Base-by-base conservation (phyloP, 2,329 filamentous ascomycete species). In the Colletotrichum plurivorum region DNA sequence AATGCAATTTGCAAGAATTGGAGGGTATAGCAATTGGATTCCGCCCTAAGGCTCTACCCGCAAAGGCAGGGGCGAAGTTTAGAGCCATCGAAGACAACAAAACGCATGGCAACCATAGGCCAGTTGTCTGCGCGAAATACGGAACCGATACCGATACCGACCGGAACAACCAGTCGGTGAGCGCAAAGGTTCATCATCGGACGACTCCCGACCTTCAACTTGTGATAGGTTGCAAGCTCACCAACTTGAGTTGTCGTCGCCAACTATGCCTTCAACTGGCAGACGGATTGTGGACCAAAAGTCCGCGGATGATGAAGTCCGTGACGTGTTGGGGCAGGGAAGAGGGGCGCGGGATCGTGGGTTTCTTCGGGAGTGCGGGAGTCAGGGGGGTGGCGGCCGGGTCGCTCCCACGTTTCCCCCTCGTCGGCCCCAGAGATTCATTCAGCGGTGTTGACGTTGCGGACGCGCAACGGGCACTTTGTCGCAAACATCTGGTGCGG, bases 71-170 rank as follows among this genome's bases (percentile, higher is more conserved):
- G 25, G 25, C 15, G 10, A 54, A 36, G 25, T 36, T 54, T 54
- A n/a, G 25, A 18, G 18, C 18, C 25, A 18, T 48, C 5, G 45
- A 18, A 48, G 18, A 41, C 15, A 27, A 51, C 22, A 25, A 25
- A 25, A 25, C 22, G 22, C 22, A 25, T 4, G 12, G 12, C 36
- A 22, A 22, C 1, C 20, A 27, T 7, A 46, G 20, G 20, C 5
- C 18, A 48, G 12, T 7, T 5, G 18, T 16, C 16, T 13, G 5
- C 36, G 36, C 27, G 56, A 12, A 9, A 13, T 25, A 45, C 54
- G 39, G 55, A n/a, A 3, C 25, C 60, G 60, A 63, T 31, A 41
- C 41, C 51, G 60, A 63, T 41, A 48, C 46, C 62, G 55, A 59
- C 9, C 3, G 13, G 9, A 52, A 12, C 13, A 16, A 48, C 16